A percentile compares a stretch with the other conserved stretches of the same genome.
Evolutionary conservation across 495 filamentous ascomycete species (phyloP).

Genomic region (Filosporella fistucella): DNA sequence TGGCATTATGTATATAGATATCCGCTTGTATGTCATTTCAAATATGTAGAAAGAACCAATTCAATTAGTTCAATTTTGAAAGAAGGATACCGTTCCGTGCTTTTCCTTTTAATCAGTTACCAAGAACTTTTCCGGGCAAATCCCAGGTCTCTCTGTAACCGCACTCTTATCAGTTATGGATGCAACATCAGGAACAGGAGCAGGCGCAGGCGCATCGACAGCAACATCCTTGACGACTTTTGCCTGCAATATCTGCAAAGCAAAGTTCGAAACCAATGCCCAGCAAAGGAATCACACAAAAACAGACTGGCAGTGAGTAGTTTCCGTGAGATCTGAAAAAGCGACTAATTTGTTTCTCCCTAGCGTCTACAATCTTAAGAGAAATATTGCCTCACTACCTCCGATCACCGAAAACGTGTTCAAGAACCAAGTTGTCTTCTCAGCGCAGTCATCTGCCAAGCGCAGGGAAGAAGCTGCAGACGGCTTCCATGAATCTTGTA

Average conservation of each 20-base stretch:
- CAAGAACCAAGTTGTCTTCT: slow-evolving; percentile 4
- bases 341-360: not conserved
- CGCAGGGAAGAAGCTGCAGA: not conserved
- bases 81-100: too few species aligned
- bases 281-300: slow-evolving; percentile 15
- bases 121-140: too few species aligned
- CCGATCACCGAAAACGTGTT: slow-evolving; percentile 17
- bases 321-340: not conserved
- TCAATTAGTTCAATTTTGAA: too few species aligned
- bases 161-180: too few species aligned
- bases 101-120: too few species aligned
- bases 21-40: too few species aligned
- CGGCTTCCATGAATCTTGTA: slow-evolving; percentile 5
- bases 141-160: too few species aligned
- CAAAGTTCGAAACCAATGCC: slow-evolving; percentile 11
- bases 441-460: not conserved
- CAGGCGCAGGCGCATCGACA: too few species aligned
- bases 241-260: slow-evolving; percentile 13
- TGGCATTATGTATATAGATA: too few species aligned
- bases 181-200: too few species aligned
- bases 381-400: slow-evolving; percentile 20
- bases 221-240: too few species aligned
- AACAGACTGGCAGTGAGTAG: slow-evolving; percentile 21
- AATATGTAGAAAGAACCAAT: too few species aligned
- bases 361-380: slow-evolving; percentile 26